Evolutionary conservation across 371 early-diverging fungal species (phyloP), one percentile per base, ranked within the genome.

Genomic region (Chytridiales sp.): DNA sequence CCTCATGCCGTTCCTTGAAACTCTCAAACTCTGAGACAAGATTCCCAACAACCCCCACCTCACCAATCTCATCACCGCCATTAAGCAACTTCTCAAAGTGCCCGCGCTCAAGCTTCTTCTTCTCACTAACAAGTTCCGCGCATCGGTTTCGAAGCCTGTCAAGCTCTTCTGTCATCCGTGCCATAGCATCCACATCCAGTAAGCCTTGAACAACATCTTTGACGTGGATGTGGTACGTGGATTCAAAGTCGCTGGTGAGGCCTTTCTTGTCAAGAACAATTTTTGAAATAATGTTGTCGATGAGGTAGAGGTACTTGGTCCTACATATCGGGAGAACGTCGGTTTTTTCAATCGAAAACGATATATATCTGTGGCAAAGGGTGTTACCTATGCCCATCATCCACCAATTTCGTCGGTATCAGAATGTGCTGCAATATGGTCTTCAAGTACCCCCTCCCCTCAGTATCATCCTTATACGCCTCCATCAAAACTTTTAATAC

Each of bases 191-290:
- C 34, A 55, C 40, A n/a, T 67, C 60, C 2, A 62, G 44, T 31
- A 71, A 64, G 9, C 72, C 72, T 26, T 64, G 51, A 22, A 74
- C 62, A 6, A 70, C 44, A n/a, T 68, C 64, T n/a, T 68, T 54
- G 13, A 74, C 61, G 8, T 62, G 54, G 5, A 69, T 44, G 44
- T 51, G 32, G 56, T 68, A 74, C 32, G 66, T 57, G 27, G 70
- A 70, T 32, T 62, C 59, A 42, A 74, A 74, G 38, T 64, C 60
- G 9, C 61, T 53, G n/a, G 63, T 61, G 21, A 70, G 30, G 1
- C 74, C 68, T 43, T 68, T 68, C 17, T 62, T 59, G 32, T 74
- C 74, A 17, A 74, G 59, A 9, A 70, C 74, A 17, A 74, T 60
- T 47, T 74, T 67, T 11, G 69, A 43, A 13, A 70, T 58, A 53